Base-by-base conservation (phyloP, 768 basidiomycete species). In the Pleurotus cornucopiae region DNA sequence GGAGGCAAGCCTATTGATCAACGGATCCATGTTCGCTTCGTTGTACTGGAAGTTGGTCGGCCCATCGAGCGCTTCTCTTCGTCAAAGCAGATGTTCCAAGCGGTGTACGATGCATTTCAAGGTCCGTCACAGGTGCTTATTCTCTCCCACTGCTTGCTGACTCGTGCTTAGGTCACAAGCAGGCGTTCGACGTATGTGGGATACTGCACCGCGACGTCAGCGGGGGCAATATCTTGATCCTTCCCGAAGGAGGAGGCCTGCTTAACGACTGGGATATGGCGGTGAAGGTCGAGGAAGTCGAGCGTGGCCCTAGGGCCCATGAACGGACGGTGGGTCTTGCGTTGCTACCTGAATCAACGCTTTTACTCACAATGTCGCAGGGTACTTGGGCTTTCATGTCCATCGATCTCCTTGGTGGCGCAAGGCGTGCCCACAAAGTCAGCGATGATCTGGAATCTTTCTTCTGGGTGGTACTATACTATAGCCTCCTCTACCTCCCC, bases 331-430 rank as follows among this genome's bases (percentile, higher is more conserved):
- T 58, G 18, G 47, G 54, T 58, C 21, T n/a, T 5, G 11, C 11
- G 30, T 34, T 3, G 30, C 30, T 1, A 11, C 30, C 30, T 11
- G 30, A 34, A 34, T 34, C 9, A 34, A 34, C 11, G 23, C 4
- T 34, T 34, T 11, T 34, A 34, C 30, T 34, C 7, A 20, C 12
- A 6, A 2, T 14, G n/a, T 38, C 38, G 4, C 61, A 62, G 61
- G 61, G 61, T 6, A 60, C 61, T 20, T 49, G 61, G 55, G 51
- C 60, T 25, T 62, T 62, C 44, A 60, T 62, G 54, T 54, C 61
- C 12, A 60, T 55, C 5, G 30, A 45, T n/a, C 51, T 62, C 11
- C 54, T 43, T 21, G 14, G 16, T 16, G 37, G 23, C 18, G 37
- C 41, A 30, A 38, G 54, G 25, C 49, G 18, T 14, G 9, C 55